Conservation (phyloP, 2,329 filamentous ascomycete genomes). For the Cadophora luteo-olivacea region DNA sequence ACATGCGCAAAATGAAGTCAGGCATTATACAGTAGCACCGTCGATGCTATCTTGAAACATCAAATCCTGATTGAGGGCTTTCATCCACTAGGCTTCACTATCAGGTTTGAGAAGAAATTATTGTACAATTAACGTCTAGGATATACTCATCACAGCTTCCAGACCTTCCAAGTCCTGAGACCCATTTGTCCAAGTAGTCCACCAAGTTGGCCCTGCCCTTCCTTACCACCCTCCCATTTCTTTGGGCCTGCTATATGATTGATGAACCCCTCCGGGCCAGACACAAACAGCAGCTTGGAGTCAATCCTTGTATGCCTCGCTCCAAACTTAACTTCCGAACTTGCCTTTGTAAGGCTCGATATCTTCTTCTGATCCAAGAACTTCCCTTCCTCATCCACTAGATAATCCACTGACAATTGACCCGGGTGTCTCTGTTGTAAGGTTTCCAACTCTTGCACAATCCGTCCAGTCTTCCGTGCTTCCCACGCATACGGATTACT, state of each 20-base stretch:
- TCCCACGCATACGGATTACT: neutral
- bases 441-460: conserved; percentile 67
- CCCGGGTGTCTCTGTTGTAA: conserved; percentile 64
- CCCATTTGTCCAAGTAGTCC: conserved; percentile 69
- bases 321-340: conserved; percentile 36
- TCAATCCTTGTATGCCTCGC: conserved; percentile 29
- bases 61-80: too few species aligned
- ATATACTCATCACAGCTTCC: conserved; percentile 43
- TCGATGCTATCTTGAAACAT: too few species aligned
- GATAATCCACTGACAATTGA: conserved; percentile 72
- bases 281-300: conserved; percentile 76
- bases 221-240: conserved; percentile 72
- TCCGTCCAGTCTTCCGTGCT: conserved; percentile 48
- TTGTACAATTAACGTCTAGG: neutral
- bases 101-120: neutral
- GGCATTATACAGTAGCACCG: too few species aligned
- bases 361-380: conserved; percentile 66
- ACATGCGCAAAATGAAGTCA: too few species aligned
- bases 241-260: conserved; percentile 81
- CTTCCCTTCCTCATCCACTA: conserved; percentile 79
- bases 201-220: conserved; percentile 76
- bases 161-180: conserved; percentile 48
- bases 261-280: conserved; percentile 91
- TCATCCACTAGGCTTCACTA: neutral
- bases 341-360: conserved; percentile 41